phyloP scores from a whole-genome alignment of 331 rosid genomes.

The Prunus yedoensis region DNA sequence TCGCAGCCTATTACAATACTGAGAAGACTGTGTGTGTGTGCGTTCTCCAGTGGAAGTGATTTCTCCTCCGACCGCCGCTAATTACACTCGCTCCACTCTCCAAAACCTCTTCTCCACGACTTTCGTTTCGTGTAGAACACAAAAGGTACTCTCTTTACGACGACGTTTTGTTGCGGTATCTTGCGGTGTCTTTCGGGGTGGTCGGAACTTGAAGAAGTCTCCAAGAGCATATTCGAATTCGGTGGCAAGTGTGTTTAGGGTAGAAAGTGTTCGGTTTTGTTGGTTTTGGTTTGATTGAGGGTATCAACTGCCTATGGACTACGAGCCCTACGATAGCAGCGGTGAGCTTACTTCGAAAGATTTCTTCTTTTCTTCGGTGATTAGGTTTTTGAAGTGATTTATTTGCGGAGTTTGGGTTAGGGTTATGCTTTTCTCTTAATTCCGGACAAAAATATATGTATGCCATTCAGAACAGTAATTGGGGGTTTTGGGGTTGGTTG shows the following conservation, averaged over 20 bases:
- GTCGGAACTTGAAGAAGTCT: not conserved
- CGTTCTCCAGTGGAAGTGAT: conserved; percentile 1
- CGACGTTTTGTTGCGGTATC: not conserved
- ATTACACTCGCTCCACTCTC: conserved; percentile 6
- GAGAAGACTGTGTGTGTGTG: not conserved
- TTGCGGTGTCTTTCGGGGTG: conserved; percentile 3
- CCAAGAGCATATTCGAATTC: conserved; percentile 4
- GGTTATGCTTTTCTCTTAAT: not conserved
- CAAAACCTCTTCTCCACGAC: not conserved
- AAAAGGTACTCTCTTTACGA: not conserved
- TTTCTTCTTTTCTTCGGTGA: conserved; percentile 12
- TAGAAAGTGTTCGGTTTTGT: not conserved
- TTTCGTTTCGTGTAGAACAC: not conserved
- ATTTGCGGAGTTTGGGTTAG: conserved; percentile 18
- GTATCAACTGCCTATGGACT: conserved; percentile 83
- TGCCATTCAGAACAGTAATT: not conserved
- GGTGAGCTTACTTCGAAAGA: conserved; percentile 48
- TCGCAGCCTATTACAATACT: not conserved
- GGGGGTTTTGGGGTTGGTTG: conserved; percentile 15
- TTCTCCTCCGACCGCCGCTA: conserved; percentile 28
- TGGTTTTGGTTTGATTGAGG: conserved; percentile 2
- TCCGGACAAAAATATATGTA: not conserved
- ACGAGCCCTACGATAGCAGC: conserved; percentile 93
- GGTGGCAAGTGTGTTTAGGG: conserved; percentile 10
- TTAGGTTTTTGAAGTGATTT: conserved; percentile 25